Evolutionary conservation across 1,139 yeast species (phyloP), one percentile per base, ranked within the genome.

Genomic region (Wickerhamomyces sp.): DNA sequence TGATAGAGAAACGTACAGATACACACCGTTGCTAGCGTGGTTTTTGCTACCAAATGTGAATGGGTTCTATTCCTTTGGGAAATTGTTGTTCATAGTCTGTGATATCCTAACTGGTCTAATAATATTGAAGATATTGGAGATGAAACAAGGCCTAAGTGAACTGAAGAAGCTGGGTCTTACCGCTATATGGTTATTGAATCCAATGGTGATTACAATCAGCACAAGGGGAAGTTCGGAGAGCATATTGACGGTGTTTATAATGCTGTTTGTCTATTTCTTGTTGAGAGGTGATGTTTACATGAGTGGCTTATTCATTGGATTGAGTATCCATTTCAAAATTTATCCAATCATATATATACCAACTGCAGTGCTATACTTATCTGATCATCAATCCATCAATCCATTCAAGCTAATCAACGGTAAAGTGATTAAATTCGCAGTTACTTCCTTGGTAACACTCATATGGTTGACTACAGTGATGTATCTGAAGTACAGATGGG

Each of bases 191-290:
- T 71, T 93, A 36, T 71, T 89, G 55, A 93, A 93, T 63, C 99
- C 99, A 11, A 87, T 93, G 94, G 99, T 91, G 0, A 80, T 86
- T 32, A 90, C 96, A 1, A 93, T 93, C 39, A 84, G 95, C 51
- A 90, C 98, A 0, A 71, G 99, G 45, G 99, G 99, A 0, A 87
- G 95, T 23, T 85, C 96, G 0, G 99, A 93, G 61, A 91, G 97
- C 51, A 73, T 93, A 2, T 68, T 93, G 40, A 89, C 95, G 1
- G 91, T 87, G 27, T 70, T 91, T 57, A 76, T 90, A 4, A 77
- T 90, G 75, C 63, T 75, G 13, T 70, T 84, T 38, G 69, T 87
- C 2, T 81, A 78, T 53, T 65, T 55, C 37, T 58, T 79, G 35
- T 48, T 68, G 34, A 61, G 61, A 10, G 64, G 67, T 2, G 59